Percentiles rank a stretch among this genome's conserved stretches.
These are phyloP conservation scores for Geum urbanum DNA, from an alignment of 306 rosid genomes.

Conservation along the genomic window DNA sequence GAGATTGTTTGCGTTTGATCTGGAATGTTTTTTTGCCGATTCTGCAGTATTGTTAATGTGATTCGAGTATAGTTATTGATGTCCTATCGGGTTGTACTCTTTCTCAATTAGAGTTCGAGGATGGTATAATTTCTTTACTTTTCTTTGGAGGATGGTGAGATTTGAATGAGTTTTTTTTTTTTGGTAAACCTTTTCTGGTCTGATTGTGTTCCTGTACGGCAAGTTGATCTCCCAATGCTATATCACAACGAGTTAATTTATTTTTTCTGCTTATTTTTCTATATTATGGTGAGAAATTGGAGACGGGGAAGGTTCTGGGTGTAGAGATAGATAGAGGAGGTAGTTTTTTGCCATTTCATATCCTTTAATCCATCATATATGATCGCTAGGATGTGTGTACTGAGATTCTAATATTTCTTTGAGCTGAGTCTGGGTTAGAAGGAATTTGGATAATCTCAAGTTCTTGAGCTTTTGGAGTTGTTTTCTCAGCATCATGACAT, in stretches of 20 bases:
- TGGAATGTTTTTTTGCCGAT: slow-evolving; percentile 16
- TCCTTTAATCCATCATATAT: neutral
- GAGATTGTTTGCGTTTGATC: slow-evolving; percentile 33
- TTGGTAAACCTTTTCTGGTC: neutral
- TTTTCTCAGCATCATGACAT: neutral
- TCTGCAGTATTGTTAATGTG: neutral
- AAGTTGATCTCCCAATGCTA: neutral
- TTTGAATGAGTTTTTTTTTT: neutral
- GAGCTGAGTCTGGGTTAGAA: neutral
- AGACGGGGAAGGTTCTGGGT: neutral
- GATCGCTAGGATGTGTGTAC: neutral
- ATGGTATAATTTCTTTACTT: neutral
- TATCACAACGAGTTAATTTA: neutral
- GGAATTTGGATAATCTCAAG: too few relatives aligned
- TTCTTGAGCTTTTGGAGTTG: neutral
- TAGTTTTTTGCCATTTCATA: neutral
- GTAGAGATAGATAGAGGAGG: neutral
- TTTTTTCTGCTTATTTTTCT: neutral
- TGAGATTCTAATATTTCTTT: neutral
- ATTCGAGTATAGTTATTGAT: too few relatives aligned
- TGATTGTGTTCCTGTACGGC: neutral
- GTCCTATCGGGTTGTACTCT: too few relatives aligned
- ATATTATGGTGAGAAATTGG: neutral
- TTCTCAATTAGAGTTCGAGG: neutral
- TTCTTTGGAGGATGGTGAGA: neutral